A percentile compares a stretch with the other conserved stretches of the same genome.
These are phyloP conservation scores for Babjeviella inositovora DNA, from an alignment of 805 yeast genomes.

Conservation along the genomic window DNA sequence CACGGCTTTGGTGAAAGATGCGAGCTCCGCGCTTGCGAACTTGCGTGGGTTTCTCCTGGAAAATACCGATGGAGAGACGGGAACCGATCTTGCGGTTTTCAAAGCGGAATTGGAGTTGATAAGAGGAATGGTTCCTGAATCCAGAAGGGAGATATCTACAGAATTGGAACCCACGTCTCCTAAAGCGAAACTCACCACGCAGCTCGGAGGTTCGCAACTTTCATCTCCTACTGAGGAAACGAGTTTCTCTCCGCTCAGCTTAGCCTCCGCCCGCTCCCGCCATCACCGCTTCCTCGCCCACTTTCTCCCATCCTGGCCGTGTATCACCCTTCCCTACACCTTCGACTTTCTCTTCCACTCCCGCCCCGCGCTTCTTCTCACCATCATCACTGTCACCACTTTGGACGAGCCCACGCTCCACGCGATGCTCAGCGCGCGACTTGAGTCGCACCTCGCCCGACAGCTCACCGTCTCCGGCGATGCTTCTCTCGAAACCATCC, in stretches of 20 bases:
- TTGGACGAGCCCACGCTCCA: conserved; percentile 25
- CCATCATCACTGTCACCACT: conserved; percentile 28
- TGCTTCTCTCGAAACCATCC: conserved; percentile 21
- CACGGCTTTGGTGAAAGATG: conserved; percentile 9
- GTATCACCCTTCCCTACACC: conserved; percentile 17
- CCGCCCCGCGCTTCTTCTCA: conserved; percentile 23
- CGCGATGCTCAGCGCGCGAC: conserved; percentile 21
- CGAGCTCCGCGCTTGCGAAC: conserved; percentile 7
- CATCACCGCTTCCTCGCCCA: too few species aligned
- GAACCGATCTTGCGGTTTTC: conserved; percentile 16
- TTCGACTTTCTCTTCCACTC: conserved; percentile 21
- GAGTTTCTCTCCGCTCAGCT: too few species aligned
- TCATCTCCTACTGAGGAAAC: too few species aligned
- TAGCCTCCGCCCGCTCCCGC: too few species aligned
- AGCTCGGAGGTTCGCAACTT: too few species aligned
- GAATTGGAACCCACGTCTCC: too few species aligned
- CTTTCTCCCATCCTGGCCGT: conserved; percentile 32
- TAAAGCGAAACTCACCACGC: too few species aligned
- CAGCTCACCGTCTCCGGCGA: conserved; percentile 24
- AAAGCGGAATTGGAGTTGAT: conserved; percentile 16
- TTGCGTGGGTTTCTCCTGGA: conserved; percentile 7
- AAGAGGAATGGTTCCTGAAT: too few species aligned
- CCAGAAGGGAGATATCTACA: too few species aligned
- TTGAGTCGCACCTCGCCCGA: conserved; percentile 26
- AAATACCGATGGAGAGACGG: conserved; percentile 12